Evolutionary conservation across 1,284 basidiomycete genomes (phyloP).

Genomic region (Ceratobasidium sp.): DNA sequence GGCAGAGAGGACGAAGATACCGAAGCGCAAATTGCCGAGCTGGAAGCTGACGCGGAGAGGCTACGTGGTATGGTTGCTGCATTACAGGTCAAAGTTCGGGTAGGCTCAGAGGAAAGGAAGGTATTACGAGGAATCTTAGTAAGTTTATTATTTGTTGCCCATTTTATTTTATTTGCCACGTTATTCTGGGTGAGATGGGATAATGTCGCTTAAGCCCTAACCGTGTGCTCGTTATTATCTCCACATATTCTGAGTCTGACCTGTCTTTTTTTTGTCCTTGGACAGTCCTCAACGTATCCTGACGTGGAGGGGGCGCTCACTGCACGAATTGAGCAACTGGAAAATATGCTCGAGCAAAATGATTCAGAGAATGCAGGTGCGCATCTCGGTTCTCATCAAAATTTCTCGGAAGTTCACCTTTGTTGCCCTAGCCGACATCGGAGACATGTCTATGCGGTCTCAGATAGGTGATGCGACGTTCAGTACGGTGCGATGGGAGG

Average conservation of each 20-base stretch:
- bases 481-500: constrained; percentile 34
- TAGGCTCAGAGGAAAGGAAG: constrained; percentile 69
- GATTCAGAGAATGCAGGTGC: constrained; percentile 63
- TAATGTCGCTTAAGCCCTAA: background rate
- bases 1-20: constrained; percentile 61
- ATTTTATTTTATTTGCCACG: background rate
- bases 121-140: constrained; percentile 73
- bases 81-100: constrained; percentile 63
- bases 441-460: constrained; percentile 55
- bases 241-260: background rate
- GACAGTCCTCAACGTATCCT: constrained; percentile 22
- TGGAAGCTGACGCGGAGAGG: constrained; percentile 59
- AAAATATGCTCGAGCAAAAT: constrained; percentile 65
- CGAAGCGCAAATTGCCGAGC: constrained; percentile 56
- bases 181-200: background rate
- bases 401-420: background rate
- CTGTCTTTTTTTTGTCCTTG: background rate
- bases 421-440: constrained; percentile 47
- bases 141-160: constrained; percentile 50
- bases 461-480: constrained; percentile 53
- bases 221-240: background rate
- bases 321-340: constrained; percentile 69
- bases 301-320: constrained; percentile 57
- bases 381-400: constrained; percentile 51
- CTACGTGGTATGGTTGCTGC: constrained; percentile 61